phyloP scores from a whole-genome alignment of 2,329 filamentous ascomycete genomes.

The Shiraia bambusicola region DNA sequence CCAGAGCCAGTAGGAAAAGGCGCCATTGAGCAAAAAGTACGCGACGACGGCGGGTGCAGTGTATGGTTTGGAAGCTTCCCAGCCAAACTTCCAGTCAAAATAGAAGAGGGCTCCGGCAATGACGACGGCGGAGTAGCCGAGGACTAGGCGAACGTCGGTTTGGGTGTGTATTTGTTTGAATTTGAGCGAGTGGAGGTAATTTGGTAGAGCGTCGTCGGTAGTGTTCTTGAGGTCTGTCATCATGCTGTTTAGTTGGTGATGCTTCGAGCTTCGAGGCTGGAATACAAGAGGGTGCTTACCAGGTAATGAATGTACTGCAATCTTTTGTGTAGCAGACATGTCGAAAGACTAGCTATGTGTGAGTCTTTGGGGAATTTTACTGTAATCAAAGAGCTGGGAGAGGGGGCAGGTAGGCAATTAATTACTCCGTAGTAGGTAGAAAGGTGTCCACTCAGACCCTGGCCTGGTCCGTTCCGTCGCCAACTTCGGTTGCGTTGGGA shows the following conservation, averaged over 20 bases:
- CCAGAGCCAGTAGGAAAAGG: conserved; percentile 82
- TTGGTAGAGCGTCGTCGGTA: conserved; percentile 88
- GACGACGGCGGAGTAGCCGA: conserved; percentile 80
- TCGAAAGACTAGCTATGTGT: conserved; percentile 2
- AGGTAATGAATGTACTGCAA: conserved; percentile 67
- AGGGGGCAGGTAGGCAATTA: too few species aligned
- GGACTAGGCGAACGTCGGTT: conserved; percentile 75
- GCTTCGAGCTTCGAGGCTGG: background rate
- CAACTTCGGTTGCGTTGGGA: conserved; percentile 25
- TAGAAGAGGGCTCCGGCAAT: conserved; percentile 83
- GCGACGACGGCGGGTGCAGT: conserved; percentile 75
- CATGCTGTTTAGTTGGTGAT: conserved; percentile 12
- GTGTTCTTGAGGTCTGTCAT: conserved; percentile 88
- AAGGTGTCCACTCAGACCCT: conserved; percentile 38
- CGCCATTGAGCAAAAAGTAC: conserved; percentile 77
- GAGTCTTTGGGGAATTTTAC: background rate
- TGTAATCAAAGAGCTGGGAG: conserved; percentile 1
- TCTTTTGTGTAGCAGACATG: conserved; percentile 51
- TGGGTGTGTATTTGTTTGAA: conserved; percentile 82
- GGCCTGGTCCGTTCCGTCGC: conserved; percentile 29
- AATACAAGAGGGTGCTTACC: conserved; percentile 48
- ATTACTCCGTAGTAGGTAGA: conserved; percentile 37
- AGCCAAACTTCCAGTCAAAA: conserved; percentile 89
- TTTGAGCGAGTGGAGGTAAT: conserved; percentile 85
- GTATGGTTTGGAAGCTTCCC: conserved; percentile 79